Evolutionary conservation across 2,329 filamentous ascomycete genomes (phyloP), one percentile per base, ranked within the genome.

Genomic region (Myriosclerotinia curreyana): DNA sequence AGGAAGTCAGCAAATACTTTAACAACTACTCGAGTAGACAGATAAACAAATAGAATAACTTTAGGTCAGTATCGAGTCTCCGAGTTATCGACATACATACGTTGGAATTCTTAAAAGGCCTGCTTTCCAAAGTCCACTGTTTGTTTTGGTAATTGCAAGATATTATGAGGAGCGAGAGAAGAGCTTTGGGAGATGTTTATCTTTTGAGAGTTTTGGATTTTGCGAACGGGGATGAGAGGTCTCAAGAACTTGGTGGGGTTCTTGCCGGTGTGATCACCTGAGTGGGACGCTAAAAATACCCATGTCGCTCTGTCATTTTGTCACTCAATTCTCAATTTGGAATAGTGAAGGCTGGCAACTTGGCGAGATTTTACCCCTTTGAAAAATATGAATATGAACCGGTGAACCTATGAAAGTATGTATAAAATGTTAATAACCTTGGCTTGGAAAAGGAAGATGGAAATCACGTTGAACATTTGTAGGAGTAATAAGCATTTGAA

Each of bases 101-200:
- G 15, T 42, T 62, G 9, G n/a, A 38, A 62, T 53, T 62, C 36
- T 46, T 46, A 25, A 36, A 44, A 62, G 36, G 25, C 49, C 46
- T 44, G 54, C 31, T 51, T 38, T 44, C 36, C 46, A 59, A 59
- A 50, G 44, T 51, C 14, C 44, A 51, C 34, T 44, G 44, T 51
- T 11, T 38, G 36, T 34, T 59, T 34, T 50, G 61, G 44, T 25
- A 34, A 59, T 59, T 31, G 56, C n/a, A 34, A 58, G 54, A 61
- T 40, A 63, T 54, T 62, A 52, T 50, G 46, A 62, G 34, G 53
- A 54, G 44, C 28, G 55, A 36, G 31, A 59, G 53, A 55, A 44
- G 54, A 50, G 56, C 46, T 55, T 46, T 56, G 54, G 65, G 60
- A 60, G 66, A 59, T 66, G 63, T 66, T 65, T 66, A 68, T 65